phyloP scores from a whole-genome alignment of 108 stramenopile genomes.

The Nitzschia palea region DNA sequence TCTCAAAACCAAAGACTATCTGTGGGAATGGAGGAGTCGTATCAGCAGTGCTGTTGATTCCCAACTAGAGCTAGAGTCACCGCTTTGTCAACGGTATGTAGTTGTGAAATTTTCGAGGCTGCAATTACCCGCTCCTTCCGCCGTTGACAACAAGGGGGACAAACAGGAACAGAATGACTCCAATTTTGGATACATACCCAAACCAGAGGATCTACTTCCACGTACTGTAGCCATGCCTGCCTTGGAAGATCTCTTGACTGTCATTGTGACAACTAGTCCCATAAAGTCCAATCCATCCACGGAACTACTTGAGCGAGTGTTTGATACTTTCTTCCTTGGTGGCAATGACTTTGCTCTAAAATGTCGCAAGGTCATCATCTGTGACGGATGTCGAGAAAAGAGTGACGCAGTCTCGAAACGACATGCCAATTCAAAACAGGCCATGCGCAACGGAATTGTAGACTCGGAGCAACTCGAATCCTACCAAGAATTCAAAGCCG shows the following conservation, averaged over 20 bases:
- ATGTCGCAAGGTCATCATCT: constrained; percentile 80
- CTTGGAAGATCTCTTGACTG: constrained; percentile 68
- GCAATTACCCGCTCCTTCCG: background rate
- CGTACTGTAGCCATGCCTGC: constrained; percentile 37
- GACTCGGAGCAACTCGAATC: constrained; percentile 58
- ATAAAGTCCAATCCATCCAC: constrained; percentile 84
- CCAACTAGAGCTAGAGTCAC: background rate
- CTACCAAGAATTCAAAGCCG: constrained; percentile 63
- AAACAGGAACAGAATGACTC: constrained; percentile 17
- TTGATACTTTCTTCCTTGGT: constrained; percentile 65
- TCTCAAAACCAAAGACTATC: constrained; percentile 48
- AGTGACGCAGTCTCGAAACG: constrained; percentile 47
- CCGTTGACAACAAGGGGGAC: background rate
- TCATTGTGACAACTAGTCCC: constrained; percentile 83
- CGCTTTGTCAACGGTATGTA: background rate
- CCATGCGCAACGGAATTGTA: constrained; percentile 79
- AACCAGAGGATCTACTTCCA: constrained; percentile 12
- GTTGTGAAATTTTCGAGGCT: constrained; percentile 13
- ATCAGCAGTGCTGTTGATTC: constrained; percentile 17
- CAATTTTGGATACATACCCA: constrained; percentile 40
- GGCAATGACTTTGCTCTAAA: constrained; percentile 72
- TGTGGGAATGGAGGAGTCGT: constrained; percentile 72
- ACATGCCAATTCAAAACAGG: constrained; percentile 73
- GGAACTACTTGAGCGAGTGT: constrained; percentile 67
- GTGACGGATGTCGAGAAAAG: constrained; percentile 67